A percentile compares a stretch with the other conserved stretches of the same genome.
Conservation (phyloP, 176 grass and related monocot genomes). For the Secale cereale region DNA sequence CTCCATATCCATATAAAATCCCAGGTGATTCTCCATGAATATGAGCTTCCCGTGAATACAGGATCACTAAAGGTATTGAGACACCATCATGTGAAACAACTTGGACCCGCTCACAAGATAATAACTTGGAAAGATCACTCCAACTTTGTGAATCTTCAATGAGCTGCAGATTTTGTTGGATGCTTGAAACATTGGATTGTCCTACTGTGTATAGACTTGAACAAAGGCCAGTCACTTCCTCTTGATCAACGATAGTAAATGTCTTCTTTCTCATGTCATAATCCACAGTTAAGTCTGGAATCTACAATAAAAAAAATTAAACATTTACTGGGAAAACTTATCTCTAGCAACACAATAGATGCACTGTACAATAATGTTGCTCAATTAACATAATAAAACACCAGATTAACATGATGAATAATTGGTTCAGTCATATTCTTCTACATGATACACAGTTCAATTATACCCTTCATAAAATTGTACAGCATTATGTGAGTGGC, state of each 20-base stretch:
- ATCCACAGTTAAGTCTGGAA: slow-evolving; percentile 84
- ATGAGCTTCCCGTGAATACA: slow-evolving; percentile 47
- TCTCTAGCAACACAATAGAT: not conserved
- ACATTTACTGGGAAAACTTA: slow-evolving; percentile 14
- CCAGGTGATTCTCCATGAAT: slow-evolving; percentile 54
- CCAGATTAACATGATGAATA: slow-evolving; percentile 10
- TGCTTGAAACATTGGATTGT: slow-evolving; percentile 28
- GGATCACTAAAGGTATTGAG: slow-evolving; percentile 61
- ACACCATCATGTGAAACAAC: slow-evolving; percentile 75
- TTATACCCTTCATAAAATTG: slow-evolving; percentile 10
- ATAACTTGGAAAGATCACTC: slow-evolving; percentile 67
- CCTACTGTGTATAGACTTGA: slow-evolving; percentile 19
- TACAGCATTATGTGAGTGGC: not conserved
- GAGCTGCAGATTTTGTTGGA: slow-evolving; percentile 34
- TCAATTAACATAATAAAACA: slow-evolving; percentile 13
- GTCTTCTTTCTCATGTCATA: slow-evolving; percentile 72
- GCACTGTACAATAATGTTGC: slow-evolving; percentile 1
- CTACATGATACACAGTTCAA: not conserved
- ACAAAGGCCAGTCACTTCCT: slow-evolving; percentile 51
- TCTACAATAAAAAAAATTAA: slow-evolving; percentile 37
- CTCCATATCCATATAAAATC: slow-evolving; percentile 86
- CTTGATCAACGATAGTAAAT: slow-evolving; percentile 79
- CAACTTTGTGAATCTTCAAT: slow-evolving; percentile 59
- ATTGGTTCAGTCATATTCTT: not conserved
- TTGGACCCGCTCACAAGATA: slow-evolving; percentile 61